Evolutionary conservation across 2,329 filamentous ascomycete species (phyloP), one percentile per base, ranked within the genome.

Genomic region (Epichloe gansuensis): DNA sequence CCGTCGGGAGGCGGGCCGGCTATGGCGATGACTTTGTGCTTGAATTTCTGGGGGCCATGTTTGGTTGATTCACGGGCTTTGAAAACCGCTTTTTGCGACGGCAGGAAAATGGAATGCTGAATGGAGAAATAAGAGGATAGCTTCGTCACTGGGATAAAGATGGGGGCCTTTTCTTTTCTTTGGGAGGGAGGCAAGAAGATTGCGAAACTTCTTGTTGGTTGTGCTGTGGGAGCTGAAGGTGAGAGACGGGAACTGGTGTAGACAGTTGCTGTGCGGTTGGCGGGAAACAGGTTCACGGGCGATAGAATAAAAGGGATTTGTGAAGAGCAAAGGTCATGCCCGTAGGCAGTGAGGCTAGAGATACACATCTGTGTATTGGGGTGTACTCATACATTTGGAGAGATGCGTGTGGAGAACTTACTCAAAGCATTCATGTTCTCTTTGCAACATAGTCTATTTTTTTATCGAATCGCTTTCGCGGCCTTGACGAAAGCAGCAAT

Each of bases 401-500:
- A 21, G 17, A 21, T 21, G 17, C 17, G 17, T 21, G 17, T 21
- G 39, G 21, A 21, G 15, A 35, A 35, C 34, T 12, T 7, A 35
- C 9, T 17, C 38, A 41, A 35, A 13, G 28, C 43, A 15, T 25
- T 38, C 23, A 31, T 47, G 15, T 7, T 42, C 12, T 47, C 23
- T 34, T 34, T 41, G 21, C 34, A 31, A 42, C 17, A 2, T 43
- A 38, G 25, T n/a, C 48, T 50, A 28, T n/a, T 48, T 25, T 44
- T 57, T 59, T 73, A 78, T 63, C 74, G 69, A 54, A 80, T 72
- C 35, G 69, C 67, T 67, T 93, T 93, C 0, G 83, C 88, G 38
- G 82, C 81, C 64, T 80, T 78, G 42, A 97, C 75, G 68, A 98
- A 98, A 4, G 78, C 80, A 57, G 75, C 74, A 59, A 98, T 97